Conservation (phyloP, 768 basidiomycete species). For the Dictyophora rubrovolvata region DNA sequence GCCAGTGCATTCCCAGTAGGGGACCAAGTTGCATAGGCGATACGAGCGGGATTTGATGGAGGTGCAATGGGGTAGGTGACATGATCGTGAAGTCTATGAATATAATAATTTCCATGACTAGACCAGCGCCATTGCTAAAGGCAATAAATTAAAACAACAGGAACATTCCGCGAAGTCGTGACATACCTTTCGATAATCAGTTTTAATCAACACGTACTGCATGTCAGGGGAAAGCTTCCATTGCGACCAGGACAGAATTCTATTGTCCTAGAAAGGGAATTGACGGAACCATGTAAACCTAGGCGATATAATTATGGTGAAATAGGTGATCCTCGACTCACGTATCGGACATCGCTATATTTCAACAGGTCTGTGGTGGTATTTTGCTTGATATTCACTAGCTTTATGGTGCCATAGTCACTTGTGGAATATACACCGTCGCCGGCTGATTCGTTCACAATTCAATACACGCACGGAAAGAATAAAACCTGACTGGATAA, state of each 20-base stretch:
- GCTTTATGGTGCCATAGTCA: slow-evolving; percentile 53
- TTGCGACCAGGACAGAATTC: slow-evolving; percentile 35
- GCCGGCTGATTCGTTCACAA: slow-evolving; percentile 46
- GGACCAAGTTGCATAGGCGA: slow-evolving; percentile 80
- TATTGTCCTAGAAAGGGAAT: slow-evolving; percentile 37
- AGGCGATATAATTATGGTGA: not conserved
- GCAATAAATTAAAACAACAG: not conserved
- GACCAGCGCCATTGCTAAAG: slow-evolving; percentile 90
- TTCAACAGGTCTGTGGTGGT: slow-evolving; percentile 51
- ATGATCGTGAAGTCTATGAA: slow-evolving; percentile 68
- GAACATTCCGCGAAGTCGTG: not conserved
- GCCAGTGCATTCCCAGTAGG: slow-evolving; percentile 79
- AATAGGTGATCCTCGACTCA: slow-evolving; percentile 22
- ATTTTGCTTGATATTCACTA: slow-evolving; percentile 76
- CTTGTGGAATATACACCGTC: slow-evolving; percentile 82
- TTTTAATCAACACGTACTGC: slow-evolving; percentile 77
- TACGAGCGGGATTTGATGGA: slow-evolving; percentile 58
- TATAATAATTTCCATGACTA: slow-evolving; percentile 82
- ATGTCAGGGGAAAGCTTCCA: slow-evolving; percentile 91
- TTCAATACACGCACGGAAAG: slow-evolving; percentile 9
- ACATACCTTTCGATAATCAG: slow-evolving; percentile 60
- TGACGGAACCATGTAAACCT: slow-evolving; percentile 4
- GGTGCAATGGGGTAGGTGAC: slow-evolving; percentile 60
- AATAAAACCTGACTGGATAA: not conserved
- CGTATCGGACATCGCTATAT: slow-evolving; percentile 52